Conservation (phyloP, 208 protist genomes). For the Leptomonas pyrrhocoris region DNA sequence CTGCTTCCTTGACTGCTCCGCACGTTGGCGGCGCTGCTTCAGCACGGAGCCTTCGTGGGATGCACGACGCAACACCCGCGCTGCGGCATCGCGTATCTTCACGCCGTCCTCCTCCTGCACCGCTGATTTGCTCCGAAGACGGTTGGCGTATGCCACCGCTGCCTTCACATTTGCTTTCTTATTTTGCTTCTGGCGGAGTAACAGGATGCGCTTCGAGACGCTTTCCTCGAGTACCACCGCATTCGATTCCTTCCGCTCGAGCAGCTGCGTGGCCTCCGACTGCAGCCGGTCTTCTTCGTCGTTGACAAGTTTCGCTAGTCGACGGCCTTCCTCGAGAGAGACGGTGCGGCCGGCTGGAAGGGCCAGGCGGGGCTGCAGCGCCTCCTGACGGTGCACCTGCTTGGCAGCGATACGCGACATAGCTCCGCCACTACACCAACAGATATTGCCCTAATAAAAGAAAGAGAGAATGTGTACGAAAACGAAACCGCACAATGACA, state of each 20-base stretch:
- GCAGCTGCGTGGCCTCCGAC: constrained; percentile 50
- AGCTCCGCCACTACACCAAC: background rate
- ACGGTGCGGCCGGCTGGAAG: constrained; percentile 75
- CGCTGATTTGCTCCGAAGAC: constrained; percentile 29
- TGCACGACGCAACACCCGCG: constrained; percentile 42
- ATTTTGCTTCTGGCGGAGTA: constrained; percentile 72
- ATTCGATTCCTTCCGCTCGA: constrained; percentile 30
- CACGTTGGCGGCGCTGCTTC: constrained; percentile 50
- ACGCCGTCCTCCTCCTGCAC: constrained; percentile 34
- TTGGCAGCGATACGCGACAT: constrained; percentile 48
- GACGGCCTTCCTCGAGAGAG: constrained; percentile 75
- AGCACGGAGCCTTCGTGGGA: constrained; percentile 24
- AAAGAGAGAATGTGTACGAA: too few relatives aligned
- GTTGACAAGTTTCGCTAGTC: constrained; percentile 62
- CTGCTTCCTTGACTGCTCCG: constrained; percentile 35
- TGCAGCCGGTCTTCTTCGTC: constrained; percentile 64
- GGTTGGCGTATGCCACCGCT: constrained; percentile 63
- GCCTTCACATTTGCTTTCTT: constrained; percentile 71
- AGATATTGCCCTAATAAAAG: too few relatives aligned
- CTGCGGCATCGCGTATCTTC: constrained; percentile 51
- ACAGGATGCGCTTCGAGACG: constrained; percentile 72
- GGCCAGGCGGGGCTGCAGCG: constrained; percentile 71
- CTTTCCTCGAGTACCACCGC: constrained; percentile 71
- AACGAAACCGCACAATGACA: too few relatives aligned
- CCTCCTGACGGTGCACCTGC: constrained; percentile 73